phyloP scores from a whole-genome alignment of 2,329 filamentous ascomycete species.

The Penicillium sp. region DNA sequence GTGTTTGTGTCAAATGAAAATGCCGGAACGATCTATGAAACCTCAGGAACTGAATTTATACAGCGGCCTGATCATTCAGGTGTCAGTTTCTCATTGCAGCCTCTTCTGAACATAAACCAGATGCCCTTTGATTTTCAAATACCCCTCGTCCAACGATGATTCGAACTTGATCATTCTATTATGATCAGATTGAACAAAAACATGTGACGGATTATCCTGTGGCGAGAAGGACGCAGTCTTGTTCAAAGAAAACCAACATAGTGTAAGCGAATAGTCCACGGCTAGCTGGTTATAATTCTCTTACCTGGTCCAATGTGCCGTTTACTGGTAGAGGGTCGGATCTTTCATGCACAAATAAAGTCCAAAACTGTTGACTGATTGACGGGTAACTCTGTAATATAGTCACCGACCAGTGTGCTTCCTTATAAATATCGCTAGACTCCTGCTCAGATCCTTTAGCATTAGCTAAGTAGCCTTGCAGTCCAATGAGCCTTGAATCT shows the following conservation, averaged over 20 bases:
- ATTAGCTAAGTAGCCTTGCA: constrained; percentile 29
- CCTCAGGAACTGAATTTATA: background rate
- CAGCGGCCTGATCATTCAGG: background rate
- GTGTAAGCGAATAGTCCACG: background rate
- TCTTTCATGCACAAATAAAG: constrained; percentile 7
- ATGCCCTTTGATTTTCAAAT: constrained; percentile 10
- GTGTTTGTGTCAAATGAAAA: background rate
- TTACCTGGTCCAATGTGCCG: constrained; percentile 2
- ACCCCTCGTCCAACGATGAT: background rate
- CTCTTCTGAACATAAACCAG: background rate
- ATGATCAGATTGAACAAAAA: constrained; percentile 28
- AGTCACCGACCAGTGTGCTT: constrained; percentile 12
- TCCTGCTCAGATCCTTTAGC: constrained; percentile 29
- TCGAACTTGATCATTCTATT: constrained; percentile 27
- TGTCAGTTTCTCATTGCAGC: background rate
- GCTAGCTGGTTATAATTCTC: background rate
- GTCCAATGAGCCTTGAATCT: constrained; percentile 31
- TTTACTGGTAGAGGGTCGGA: background rate
- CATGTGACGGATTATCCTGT: constrained; percentile 10
- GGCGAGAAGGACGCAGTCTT: background rate
- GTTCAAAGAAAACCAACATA: background rate
- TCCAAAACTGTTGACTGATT: constrained; percentile 2
- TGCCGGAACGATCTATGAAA: too few species aligned
- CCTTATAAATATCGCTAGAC: constrained; percentile 8
- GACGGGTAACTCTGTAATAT: constrained; percentile 6